These are phyloP conservation scores for Magnolia sinica DNA, from an alignment of 164 flowering plant species.

Conservation along the genomic window DNA sequence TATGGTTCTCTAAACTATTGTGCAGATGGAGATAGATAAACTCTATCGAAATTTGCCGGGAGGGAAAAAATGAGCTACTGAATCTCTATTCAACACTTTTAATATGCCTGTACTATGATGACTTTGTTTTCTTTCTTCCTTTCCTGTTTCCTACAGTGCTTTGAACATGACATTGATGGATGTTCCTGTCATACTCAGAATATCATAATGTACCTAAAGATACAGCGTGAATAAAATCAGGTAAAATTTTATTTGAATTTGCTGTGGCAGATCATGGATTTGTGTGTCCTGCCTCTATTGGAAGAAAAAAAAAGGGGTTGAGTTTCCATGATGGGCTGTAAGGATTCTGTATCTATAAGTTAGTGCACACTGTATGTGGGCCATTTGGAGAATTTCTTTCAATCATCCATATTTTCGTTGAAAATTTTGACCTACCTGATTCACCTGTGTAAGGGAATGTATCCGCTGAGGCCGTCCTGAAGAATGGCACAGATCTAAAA, in stretches of 20 bases:
- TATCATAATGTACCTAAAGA: neutral
- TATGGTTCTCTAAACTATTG: neutral
- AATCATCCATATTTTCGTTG: no score
- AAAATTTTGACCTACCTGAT: no score
- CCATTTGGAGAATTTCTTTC: no score
- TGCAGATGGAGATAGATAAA: conserved; percentile 58
- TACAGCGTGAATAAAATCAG: neutral
- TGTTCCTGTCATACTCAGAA: neutral
- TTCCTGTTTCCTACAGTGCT: no score
- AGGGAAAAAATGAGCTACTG: conserved; percentile 1
- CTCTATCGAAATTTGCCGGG: conserved; percentile 39
- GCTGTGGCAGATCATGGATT: neutral
- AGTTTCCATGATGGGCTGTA: neutral
- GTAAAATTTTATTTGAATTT: neutral
- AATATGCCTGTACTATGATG: no score
- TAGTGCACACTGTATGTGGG: no score
- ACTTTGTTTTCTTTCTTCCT: no score
- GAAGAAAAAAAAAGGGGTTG: neutral
- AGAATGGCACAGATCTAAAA: no score
- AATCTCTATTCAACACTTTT: neutral
- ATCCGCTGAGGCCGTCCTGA: no score
- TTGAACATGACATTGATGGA: neutral
- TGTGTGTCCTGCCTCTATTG: neutral
- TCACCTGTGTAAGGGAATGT: no score
- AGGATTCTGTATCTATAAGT: no score